These are phyloP conservation scores for Aspergillus piperis DNA, from an alignment of 2,329 filamentous ascomycete genomes.

Conservation along the genomic window DNA sequence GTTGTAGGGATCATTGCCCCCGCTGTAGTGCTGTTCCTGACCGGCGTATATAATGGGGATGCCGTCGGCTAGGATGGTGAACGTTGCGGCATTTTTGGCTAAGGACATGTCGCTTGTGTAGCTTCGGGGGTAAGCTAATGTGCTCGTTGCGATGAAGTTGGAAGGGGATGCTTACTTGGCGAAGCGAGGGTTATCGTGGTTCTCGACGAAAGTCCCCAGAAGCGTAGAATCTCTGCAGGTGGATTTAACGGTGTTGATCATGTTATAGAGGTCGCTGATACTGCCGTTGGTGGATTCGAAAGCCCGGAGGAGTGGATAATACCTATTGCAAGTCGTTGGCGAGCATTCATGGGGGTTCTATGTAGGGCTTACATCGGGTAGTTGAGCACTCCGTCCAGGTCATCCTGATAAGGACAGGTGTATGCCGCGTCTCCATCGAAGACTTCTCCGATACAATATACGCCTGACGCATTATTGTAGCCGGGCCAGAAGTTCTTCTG, in stretches of 20 bases:
- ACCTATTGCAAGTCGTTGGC: constrained; percentile 15
- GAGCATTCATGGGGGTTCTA: not conserved
- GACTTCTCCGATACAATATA: constrained; percentile 54
- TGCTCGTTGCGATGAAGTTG: not conserved
- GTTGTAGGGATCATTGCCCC: constrained; percentile 52
- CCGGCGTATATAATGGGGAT: constrained; percentile 69
- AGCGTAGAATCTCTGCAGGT: constrained; percentile 49
- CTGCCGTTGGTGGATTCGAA: constrained; percentile 39
- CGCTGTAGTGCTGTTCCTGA: constrained; percentile 64
- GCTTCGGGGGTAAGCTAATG: constrained; percentile 7
- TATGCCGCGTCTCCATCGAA: constrained; percentile 42
- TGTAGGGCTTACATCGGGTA: constrained; percentile 40
- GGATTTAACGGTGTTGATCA: constrained; percentile 36
- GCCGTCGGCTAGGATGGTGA: constrained; percentile 60
- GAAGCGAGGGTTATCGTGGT: constrained; percentile 63
- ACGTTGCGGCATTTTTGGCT: constrained; percentile 64
- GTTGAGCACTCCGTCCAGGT: constrained; percentile 51
- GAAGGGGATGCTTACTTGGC: constrained; percentile 31
- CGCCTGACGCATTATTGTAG: constrained; percentile 43
- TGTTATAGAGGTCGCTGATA: constrained; percentile 37
- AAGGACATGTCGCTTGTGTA: constrained; percentile 43
- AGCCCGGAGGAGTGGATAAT: constrained; percentile 39
- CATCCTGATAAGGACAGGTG: constrained; percentile 48
- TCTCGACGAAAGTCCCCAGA: constrained; percentile 60
- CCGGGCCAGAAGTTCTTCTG: constrained; percentile 47